A percentile compares a stretch with the other conserved stretches of the same genome.
phyloP scores from a whole-genome alignment of 1,139 yeast species.

The Blastobotrys petasosporus region DNA sequence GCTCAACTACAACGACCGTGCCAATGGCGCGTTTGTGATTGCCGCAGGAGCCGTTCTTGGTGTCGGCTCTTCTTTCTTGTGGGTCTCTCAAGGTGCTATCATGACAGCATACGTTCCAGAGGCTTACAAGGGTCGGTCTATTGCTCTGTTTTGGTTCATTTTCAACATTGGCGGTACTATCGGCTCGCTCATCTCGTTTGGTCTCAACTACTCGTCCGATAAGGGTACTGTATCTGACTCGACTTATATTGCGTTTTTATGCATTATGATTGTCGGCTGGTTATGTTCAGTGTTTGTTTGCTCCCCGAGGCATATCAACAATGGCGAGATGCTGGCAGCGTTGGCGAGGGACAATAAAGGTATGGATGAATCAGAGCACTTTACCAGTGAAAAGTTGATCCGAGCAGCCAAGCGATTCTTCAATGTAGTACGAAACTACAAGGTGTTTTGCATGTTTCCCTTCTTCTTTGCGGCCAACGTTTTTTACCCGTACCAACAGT shows the following conservation, averaged over 20 bases:
- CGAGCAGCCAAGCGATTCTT: slow-evolving; percentile 11
- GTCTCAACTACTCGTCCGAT: slow-evolving; percentile 17
- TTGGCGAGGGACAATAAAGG: slow-evolving; percentile 14
- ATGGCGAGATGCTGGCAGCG: slow-evolving; percentile 12
- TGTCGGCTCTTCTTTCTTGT: slow-evolving; percentile 49
- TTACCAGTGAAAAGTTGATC: slow-evolving; percentile 10
- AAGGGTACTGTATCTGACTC: slow-evolving; percentile 21
- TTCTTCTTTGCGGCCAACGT: slow-evolving; percentile 57
- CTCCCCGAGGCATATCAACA: slow-evolving; percentile 15
- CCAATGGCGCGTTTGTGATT: slow-evolving; percentile 50
- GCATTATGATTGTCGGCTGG: slow-evolving; percentile 25
- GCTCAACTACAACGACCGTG: slow-evolving; percentile 44
- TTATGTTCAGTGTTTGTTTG: slow-evolving; percentile 15
- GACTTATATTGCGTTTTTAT: slow-evolving; percentile 24
- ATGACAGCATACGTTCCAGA: slow-evolving; percentile 55
- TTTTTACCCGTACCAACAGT: slow-evolving; percentile 57
- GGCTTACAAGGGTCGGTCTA: slow-evolving; percentile 47
- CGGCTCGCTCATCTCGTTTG: slow-evolving; percentile 25
- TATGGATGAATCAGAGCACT: slow-evolving; percentile 10
- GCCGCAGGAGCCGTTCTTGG: slow-evolving; percentile 60
- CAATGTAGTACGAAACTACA: slow-evolving; percentile 18
- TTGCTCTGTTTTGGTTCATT: slow-evolving; percentile 55
- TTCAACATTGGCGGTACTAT: slow-evolving; percentile 58
- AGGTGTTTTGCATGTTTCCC: slow-evolving; percentile 40
- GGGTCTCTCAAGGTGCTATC: slow-evolving; percentile 56